Percentiles rank a stretch among this genome's conserved stretches.
Conservation (phyloP, 257 asterid species). For the Prunella vulgaris region DNA sequence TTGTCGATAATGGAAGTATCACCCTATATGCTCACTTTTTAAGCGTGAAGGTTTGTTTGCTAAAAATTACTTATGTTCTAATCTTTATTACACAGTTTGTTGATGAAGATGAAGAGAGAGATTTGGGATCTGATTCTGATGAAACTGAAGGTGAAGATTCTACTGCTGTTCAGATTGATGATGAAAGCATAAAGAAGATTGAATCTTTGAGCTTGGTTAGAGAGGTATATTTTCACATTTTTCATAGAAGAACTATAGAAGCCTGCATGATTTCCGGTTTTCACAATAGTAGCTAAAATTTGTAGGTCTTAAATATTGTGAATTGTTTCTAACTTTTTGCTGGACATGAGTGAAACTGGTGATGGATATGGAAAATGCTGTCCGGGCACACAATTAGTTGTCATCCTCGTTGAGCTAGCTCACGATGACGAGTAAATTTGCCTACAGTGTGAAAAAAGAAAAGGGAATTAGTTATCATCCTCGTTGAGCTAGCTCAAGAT, state of each 20-base stretch:
- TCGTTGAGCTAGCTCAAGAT: too few species aligned
- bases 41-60: conserved; percentile 1
- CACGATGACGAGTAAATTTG: background rate
- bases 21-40: background rate
- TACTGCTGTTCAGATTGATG: conserved; percentile 24
- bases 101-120: conserved; percentile 42
- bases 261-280: background rate
- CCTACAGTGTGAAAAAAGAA: too few species aligned
- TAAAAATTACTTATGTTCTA: too few species aligned
- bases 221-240: conserved; percentile 52
- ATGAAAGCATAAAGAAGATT: conserved; percentile 26
- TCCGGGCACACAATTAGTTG: background rate
- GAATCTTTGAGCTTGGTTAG: conserved; percentile 45
- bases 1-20: background rate
- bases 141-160: conserved; percentile 46
- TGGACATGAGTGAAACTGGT: background rate
- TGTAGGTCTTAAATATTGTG: background rate
- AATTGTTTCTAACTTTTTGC: background rate
- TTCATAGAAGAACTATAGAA: background rate
- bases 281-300: background rate
- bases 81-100: conserved; percentile 52
- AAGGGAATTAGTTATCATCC: too few species aligned
- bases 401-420: background rate
- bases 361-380: background rate
- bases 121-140: conserved; percentile 51